Base-by-base conservation (phyloP, 768 basidiomycete genomes). In the Lanmaoa pseudosensibilis region DNA sequence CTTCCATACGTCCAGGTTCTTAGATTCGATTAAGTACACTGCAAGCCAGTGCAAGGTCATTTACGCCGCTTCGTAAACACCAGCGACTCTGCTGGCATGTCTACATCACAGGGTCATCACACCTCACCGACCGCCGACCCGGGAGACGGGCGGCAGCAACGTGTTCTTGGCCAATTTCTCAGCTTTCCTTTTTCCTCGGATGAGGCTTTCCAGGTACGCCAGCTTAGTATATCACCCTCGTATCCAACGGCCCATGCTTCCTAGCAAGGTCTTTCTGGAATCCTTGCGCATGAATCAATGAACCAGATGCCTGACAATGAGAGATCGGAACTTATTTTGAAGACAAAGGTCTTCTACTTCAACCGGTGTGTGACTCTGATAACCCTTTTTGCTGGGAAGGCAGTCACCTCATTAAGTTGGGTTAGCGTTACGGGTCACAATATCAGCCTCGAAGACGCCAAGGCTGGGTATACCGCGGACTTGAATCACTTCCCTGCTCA, bases 301-400 rank as follows among this genome's bases (percentile, higher is more conserved):
- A 65, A 73, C 10, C 58, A 64, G 66, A 64, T 69, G 32, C 55
- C 77, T 1, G 67, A 74, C 9, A 76, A 75, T 19, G 74, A 79
- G 34, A 71, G 64, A 53, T 78, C 80, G 15, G 79, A 83, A 25
- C 71, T 82, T 32, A 55, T 85, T 34, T 77, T 81, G 11, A 78
- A 78, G 38, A 82, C 83, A 2, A 77, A 81, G 18, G 77, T 90
- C 1, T 91, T 87, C 66, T 91, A 88, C 72, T 91, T 89, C 70
- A 90, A 88, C 71, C 74, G 74, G 84, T 83, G 54, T 52, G 73
- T 51, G 51, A 51, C 45, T 55, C 46, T 54, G 43, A 49, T 56
- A 19, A 40, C 46, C 36, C 16, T 43, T 50, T 49, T 43, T 43
- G 19, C 52, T 80, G 48, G 67, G 56, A 63, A 58, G n/a, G 51